Conservation (phyloP, 208 protist genomes). For the Acanthamoeba triangularis region DNA sequence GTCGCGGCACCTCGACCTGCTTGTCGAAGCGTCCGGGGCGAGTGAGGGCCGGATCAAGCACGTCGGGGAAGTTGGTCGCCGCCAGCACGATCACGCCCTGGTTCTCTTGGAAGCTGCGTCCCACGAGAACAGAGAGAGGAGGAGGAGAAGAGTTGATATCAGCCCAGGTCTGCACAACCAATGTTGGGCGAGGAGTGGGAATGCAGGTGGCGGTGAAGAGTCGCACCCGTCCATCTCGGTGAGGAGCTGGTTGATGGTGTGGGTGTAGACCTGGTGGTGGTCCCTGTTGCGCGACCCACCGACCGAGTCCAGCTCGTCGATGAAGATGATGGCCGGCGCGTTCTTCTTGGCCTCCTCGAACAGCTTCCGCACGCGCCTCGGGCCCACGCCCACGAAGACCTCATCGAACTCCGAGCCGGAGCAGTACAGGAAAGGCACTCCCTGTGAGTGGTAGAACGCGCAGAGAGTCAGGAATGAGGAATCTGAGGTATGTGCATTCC, state of each 20-base stretch:
- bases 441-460: constrained; percentile 82
- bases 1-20: constrained; percentile 87
- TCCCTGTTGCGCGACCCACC: constrained; percentile 92
- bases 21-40: constrained; percentile 94
- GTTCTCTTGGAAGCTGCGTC: constrained; percentile 44
- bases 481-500: too few species aligned
- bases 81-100: constrained; percentile 96
- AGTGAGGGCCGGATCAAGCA: constrained; percentile 96
- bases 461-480: too few species aligned
- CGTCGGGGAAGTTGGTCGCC: constrained; percentile 98
- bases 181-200: background rate
- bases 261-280: constrained; percentile 90
- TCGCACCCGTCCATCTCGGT: constrained; percentile 96
- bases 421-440: constrained; percentile 97
- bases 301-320: constrained; percentile 99
- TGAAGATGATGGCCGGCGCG: constrained; percentile 98
- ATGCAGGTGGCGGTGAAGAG: background rate
- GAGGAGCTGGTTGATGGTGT: constrained; percentile 98
- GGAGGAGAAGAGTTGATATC: too few species aligned
- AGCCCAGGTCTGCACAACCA: too few species aligned
- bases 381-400: constrained; percentile 98
- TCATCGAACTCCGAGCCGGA: constrained; percentile 96
- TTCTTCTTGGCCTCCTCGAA: constrained; percentile 95
- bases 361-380: constrained; percentile 96
- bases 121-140: background rate